phyloP scores from a whole-genome alignment of 371 early-diverging fungal species.

The Mucor circinelloides region DNA sequence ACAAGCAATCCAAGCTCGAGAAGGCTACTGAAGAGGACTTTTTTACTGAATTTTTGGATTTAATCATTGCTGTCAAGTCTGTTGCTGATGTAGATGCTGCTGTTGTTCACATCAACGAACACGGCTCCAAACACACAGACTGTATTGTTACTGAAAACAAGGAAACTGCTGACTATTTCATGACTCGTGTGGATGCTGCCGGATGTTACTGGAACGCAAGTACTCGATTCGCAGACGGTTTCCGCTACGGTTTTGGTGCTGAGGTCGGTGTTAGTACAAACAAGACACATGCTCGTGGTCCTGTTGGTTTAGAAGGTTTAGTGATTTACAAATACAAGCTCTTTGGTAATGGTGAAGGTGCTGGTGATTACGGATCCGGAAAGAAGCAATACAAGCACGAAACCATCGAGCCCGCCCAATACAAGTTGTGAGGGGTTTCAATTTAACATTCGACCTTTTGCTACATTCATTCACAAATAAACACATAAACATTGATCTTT shows the following conservation, averaged over 20 bases:
- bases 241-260: constrained; percentile 97
- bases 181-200: constrained; percentile 93
- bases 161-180: constrained; percentile 76
- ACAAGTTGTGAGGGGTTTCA: constrained; percentile 13
- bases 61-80: constrained; percentile 81
- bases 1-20: constrained; percentile 26
- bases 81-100: constrained; percentile 81
- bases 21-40: constrained; percentile 60
- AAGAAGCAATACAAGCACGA: constrained; percentile 77
- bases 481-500: background rate
- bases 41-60: constrained; percentile 89
- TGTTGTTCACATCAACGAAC: constrained; percentile 88
- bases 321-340: constrained; percentile 95
- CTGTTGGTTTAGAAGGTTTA: constrained; percentile 95
- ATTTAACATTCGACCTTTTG: background rate
- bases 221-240: constrained; percentile 97
- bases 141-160: constrained; percentile 85
- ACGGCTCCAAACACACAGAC: constrained; percentile 95
- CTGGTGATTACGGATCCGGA: constrained; percentile 78
- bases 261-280: constrained; percentile 97
- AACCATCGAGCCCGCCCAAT: constrained; percentile 39
- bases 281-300: constrained; percentile 98
- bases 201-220: constrained; percentile 97
- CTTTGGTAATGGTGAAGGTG: constrained; percentile 89
- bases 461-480: background rate